Evolutionary conservation across 176 grass and related monocot species (phyloP).

Genomic region (Oropetium thomaeum): DNA sequence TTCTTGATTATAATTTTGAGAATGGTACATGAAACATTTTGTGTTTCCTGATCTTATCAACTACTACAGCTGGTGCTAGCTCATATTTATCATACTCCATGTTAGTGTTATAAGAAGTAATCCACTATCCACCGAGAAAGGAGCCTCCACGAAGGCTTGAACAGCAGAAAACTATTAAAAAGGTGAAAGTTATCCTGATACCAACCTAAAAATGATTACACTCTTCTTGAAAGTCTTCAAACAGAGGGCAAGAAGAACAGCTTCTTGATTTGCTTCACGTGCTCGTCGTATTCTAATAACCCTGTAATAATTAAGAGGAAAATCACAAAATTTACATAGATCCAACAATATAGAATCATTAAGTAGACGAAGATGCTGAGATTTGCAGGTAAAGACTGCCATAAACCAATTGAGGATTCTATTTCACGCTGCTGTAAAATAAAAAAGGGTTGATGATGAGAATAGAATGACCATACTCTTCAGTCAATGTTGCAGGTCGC

Average conservation of each 20-base stretch:
- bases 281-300: slow-evolving; percentile 81
- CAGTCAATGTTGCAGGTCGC: slow-evolving; percentile 75
- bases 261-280: slow-evolving; percentile 86
- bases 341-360: background rate
- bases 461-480: slow-evolving; percentile 62
- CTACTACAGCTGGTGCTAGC: background rate
- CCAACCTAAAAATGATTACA: slow-evolving; percentile 96
- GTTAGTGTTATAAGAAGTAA: background rate
- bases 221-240: slow-evolving; percentile 86
- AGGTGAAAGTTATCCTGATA: slow-evolving; percentile 1
- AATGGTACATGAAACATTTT: background rate
- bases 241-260: slow-evolving; percentile 94
- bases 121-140: background rate
- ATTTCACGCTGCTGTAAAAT: background rate
- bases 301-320: slow-evolving; percentile 42
- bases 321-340: slow-evolving; percentile 14
- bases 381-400: background rate
- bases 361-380: background rate
- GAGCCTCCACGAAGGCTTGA: background rate
- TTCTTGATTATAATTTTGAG: background rate
- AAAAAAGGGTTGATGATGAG: slow-evolving; percentile 1
- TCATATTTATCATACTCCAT: background rate
- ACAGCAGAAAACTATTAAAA: slow-evolving; percentile 19
- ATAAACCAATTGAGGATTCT: background rate
- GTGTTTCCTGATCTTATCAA: slow-evolving; percentile 4